phyloP scores from a whole-genome alignment of 176 grass and related monocot genomes.

The Oryza meyeriana region DNA sequence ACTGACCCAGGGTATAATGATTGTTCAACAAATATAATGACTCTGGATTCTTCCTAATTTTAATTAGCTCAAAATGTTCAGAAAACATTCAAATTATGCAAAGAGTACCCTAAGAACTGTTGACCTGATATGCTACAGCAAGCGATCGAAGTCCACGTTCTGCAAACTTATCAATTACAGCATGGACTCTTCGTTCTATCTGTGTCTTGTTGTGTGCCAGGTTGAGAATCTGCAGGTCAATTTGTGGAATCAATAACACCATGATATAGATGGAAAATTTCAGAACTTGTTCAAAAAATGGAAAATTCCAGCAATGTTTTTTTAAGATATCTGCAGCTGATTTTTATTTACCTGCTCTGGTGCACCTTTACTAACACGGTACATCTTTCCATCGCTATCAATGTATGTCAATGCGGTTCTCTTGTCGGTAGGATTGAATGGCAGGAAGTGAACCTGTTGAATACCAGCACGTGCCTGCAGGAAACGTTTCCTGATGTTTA shows the following conservation, averaged over 20 bases:
- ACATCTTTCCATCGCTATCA: constrained; percentile 27
- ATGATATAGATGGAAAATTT: neutral
- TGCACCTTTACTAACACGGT: constrained; percentile 36
- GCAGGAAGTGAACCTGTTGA: neutral
- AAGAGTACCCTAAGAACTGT: neutral
- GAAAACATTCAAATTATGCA: neutral
- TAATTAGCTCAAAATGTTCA: neutral
- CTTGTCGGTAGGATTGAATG: neutral
- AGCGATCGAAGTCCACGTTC: neutral
- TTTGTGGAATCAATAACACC: neutral
- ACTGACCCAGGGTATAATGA: neutral
- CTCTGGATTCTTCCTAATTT: neutral
- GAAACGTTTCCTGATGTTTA: neutral
- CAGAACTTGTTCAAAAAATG: neutral
- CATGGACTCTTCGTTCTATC: neutral
- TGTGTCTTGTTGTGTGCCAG: constrained; percentile 19
- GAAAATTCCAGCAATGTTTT: neutral
- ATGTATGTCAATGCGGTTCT: constrained; percentile 33
- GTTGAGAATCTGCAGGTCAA: constrained; percentile 21
- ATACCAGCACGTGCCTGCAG: constrained; percentile 28
- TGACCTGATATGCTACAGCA: neutral
- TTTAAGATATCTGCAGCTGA: neutral
- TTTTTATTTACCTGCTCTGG: constrained; percentile 30
- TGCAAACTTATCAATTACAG: neutral
- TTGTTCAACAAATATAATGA: neutral